Base-by-base conservation (phyloP, 129 eudicot species). In the Saussurea involucrata region DNA sequence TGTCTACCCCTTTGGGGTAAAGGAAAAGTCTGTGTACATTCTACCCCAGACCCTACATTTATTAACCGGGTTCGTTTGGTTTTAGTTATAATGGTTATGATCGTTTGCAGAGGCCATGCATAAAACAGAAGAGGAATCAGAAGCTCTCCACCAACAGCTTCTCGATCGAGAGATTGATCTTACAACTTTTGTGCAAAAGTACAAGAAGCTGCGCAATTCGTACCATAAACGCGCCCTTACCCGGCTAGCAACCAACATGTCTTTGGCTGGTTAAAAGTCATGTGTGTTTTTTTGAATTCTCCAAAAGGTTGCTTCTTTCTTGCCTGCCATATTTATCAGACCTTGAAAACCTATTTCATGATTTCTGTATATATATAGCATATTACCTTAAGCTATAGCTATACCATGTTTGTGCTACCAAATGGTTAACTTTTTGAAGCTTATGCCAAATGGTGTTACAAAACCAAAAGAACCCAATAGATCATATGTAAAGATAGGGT, bases 171-270 rank as follows among this genome's bases (percentile, higher is more conserved):
- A 81, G 66, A 81, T 81, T 61, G 80, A 75, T 74, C 66, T 81
- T 63, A 13, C 66, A 17, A 10, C 80, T 68, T 81, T 74, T 20
- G 58, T 69, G 55, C 65, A 74, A 64, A 81, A 61, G 37, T 81
- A 81, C 80, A 81, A 81, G 66, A 58, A 21, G n/a, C 80, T 81
- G 15, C 84, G 80, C 9, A 81, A 68, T 57, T 42, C 60, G 33
- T 69, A 81, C 58, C 84, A 81, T 68, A 81, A 74, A 60, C 69
- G 40, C 31, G 63, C 84, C 66, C 84, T 81, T 65, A 81, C 84
- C 34, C 80, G 34, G 74, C 80, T 81, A 8, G 80, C 84, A 9
- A 21, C 80, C 58, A 74, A 68, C 63, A 58, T 24, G 25, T 67
- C 80, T 73, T 57, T 67, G 64, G 69, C 40, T 6, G 77, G 75